Base-by-base conservation (phyloP, 768 basidiomycete genomes). In the Amanita pseudoporphyria region DNA sequence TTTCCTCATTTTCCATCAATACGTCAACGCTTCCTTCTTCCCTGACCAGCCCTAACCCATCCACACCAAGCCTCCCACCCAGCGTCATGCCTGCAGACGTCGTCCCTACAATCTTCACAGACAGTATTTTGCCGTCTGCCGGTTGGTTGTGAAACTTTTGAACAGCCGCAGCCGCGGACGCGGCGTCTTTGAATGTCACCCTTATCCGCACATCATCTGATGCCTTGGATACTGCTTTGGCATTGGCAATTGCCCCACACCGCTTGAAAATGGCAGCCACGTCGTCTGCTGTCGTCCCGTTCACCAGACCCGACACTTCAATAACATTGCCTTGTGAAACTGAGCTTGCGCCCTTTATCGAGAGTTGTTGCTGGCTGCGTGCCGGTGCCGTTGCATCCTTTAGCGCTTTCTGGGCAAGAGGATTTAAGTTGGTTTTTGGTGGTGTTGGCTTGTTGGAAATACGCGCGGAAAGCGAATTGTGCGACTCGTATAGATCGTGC, bases 241-340 rank as follows among this genome's bases (percentile, higher is more conserved):
- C 67, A 14, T 72, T 69, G 28, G 77, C 73, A 54, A 86, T 79
- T 16, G 77, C 67, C 6, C 86, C 86, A 57, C 87, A 87, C 19
- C 82, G 79, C 54, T 83, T 82, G 72, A 92, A 92, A 48, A 90
- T 90, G 21, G 88, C 86, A 60, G 80, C 77, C 42, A 92, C 88
- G 62, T 92, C 89, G 13, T 84, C 87, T 13, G 84, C 73, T 6
- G 84, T 89, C 21, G 89, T 91, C 1, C 88, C 89, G 9, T 67
- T 66, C 9, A 82, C 84, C 19, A 92, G 65, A 3, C 85, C 87
- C 3, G 78, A 71, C 19, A 92, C 82, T 60, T 88, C 78, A 0
- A 92, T 79, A 31, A 84, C 78, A 56, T 86, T 87, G 13, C 81
- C 79, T 35, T 72, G 65, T 22, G 63, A 56, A 1, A 68, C 56